These are phyloP conservation scores for Populus euphratica DNA, from an alignment of 345 rosid species.

Conservation along the genomic window DNA sequence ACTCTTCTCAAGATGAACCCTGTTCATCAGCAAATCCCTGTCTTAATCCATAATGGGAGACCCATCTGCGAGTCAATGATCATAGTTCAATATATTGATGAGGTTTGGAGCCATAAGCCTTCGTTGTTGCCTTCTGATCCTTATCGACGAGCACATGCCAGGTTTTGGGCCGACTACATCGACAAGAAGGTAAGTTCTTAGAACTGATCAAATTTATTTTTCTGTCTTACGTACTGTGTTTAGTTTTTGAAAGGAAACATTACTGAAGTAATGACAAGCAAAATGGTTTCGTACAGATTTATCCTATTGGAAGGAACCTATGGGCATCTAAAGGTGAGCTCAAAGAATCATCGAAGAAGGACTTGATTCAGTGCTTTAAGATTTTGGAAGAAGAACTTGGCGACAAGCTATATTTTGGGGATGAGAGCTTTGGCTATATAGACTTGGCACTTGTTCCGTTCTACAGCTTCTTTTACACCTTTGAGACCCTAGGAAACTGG, in stretches of 20 bases:
- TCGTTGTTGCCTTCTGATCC: slow-evolving; percentile 16
- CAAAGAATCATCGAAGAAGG: background rate
- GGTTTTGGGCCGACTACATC: slow-evolving; percentile 22
- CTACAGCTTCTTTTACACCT: slow-evolving; percentile 4
- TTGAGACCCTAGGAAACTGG: background rate
- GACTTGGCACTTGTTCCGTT: slow-evolving; percentile 13
- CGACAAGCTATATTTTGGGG: slow-evolving; percentile 1
- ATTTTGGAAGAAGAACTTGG: slow-evolving; percentile 13
- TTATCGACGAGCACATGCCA: slow-evolving; percentile 11
- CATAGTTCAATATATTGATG: slow-evolving; percentile 14
- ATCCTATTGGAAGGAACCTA: background rate
- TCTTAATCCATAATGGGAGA: background rate
- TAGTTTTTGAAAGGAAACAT: background rate
- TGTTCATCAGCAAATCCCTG: background rate
- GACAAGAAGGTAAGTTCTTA: background rate
- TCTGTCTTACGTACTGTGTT: background rate
- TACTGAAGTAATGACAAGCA: no score
- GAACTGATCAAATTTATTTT: background rate
- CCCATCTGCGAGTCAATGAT: slow-evolving; percentile 16
- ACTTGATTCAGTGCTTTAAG: slow-evolving; percentile 2
- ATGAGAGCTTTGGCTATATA: slow-evolving; percentile 9
- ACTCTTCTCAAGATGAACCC: slow-evolving; percentile 10
- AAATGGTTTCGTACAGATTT: no score
- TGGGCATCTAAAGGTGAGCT: slow-evolving; percentile 9
- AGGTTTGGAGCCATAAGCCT: slow-evolving; percentile 9